Percentiles rank a stretch among this genome's conserved stretches.
These are phyloP conservation scores for Salix exigua DNA, from an alignment of 345 rosid species.

Conservation along the genomic window DNA sequence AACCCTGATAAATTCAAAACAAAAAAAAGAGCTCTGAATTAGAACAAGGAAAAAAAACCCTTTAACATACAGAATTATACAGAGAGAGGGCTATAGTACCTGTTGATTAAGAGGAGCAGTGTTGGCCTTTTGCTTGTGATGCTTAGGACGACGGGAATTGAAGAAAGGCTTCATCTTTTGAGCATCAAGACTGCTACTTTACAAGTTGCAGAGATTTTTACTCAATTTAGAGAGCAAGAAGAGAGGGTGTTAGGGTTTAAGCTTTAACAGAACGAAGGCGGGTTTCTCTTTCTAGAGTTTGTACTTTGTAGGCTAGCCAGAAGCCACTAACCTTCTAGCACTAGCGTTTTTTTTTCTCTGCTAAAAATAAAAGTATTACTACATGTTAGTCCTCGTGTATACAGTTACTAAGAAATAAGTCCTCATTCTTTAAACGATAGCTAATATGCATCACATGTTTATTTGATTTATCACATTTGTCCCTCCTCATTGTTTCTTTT, in stretches of 20 bases:
- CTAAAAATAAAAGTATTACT: too few relatives aligned
- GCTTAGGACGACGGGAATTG: slow-evolving; percentile 3
- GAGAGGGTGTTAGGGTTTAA: slow-evolving; percentile 3
- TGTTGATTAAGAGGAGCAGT: not conserved
- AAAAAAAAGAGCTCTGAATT: not conserved
- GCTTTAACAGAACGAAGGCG: not conserved
- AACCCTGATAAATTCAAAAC: slow-evolving; percentile 6
- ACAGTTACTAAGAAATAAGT: too few relatives aligned
- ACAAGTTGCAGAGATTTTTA: not conserved
- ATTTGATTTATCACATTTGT: too few relatives aligned
- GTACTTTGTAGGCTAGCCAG: not conserved
- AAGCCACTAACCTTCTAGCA: too few relatives aligned
- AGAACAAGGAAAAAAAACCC: too few relatives aligned
- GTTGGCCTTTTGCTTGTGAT: not conserved
- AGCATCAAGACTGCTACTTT: not conserved
- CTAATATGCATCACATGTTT: too few relatives aligned
- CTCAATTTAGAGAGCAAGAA: not conserved
- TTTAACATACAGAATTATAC: not conserved
- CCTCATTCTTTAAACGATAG: too few relatives aligned
- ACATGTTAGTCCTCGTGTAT: too few relatives aligned
- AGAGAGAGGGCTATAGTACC: not conserved
- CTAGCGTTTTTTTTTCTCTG: too few relatives aligned
- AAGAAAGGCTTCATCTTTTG: slow-evolving; percentile 8
- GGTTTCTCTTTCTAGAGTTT: not conserved
- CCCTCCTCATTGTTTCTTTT: too few relatives aligned